Conservation (phyloP, 257 asterid species). For the Parsonsia alboflavescens region DNA sequence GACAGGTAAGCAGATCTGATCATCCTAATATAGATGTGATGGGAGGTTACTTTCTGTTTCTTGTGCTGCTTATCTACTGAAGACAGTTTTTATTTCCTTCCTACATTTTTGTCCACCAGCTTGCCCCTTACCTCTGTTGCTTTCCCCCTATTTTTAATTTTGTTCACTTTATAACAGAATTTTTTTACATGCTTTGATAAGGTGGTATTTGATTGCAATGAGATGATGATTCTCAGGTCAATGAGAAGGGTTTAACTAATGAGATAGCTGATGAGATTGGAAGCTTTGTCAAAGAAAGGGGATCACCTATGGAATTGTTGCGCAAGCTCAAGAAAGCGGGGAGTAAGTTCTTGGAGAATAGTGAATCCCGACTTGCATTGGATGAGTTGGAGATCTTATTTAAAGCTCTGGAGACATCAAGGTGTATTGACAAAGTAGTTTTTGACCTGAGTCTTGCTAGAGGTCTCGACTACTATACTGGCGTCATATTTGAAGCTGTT, state of each 20-base stretch:
- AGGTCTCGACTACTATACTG: conserved; percentile 97
- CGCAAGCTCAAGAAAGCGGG: conserved; percentile 55
- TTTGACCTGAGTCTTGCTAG: conserved; percentile 98
- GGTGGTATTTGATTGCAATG: neutral
- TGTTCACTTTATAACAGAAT: neutral
- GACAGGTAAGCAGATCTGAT: neutral
- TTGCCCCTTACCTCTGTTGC: neutral
- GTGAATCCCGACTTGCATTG: conserved; percentile 63
- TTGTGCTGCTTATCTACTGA: neutral
- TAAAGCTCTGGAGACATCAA: conserved; percentile 62
- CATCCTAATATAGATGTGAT: neutral
- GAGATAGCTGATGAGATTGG: conserved; percentile 78
- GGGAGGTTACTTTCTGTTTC: neutral
- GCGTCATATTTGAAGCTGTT: conserved; percentile 90
- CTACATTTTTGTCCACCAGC: neutral
- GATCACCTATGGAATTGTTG: conserved; percentile 77
- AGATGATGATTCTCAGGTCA: conserved; percentile 49
- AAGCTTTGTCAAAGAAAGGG: conserved; percentile 70
- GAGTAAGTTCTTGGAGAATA: conserved; percentile 59
- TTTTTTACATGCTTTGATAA: neutral
- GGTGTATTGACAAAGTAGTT: conserved; percentile 61
- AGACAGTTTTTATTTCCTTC: neutral
- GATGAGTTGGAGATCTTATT: conserved; percentile 78
- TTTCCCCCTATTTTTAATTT: neutral
- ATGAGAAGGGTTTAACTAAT: conserved; percentile 81